phyloP scores from a whole-genome alignment of 768 basidiomycete species.

The Phlebiopsis flavidoalba region DNA sequence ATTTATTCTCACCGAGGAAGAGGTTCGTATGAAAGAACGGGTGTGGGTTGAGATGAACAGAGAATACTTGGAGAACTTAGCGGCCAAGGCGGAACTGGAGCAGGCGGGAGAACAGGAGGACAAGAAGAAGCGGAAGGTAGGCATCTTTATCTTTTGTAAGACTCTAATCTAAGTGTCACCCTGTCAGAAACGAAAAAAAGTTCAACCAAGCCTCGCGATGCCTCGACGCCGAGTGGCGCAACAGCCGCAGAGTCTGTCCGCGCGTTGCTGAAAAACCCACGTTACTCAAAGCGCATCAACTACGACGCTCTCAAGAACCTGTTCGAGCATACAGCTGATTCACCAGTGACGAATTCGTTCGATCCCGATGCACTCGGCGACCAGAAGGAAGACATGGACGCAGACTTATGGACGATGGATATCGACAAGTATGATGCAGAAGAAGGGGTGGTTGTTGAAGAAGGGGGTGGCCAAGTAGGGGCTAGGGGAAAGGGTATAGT shows the following conservation, averaged over 20 bases:
- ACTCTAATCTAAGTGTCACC: constrained; percentile 7
- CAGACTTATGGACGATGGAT: constrained; percentile 51
- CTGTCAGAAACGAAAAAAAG: constrained; percentile 63
- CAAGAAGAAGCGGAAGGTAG: constrained; percentile 74
- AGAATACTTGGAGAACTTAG: constrained; percentile 85
- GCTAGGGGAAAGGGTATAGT: constrained; percentile 11
- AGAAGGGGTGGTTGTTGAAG: constrained; percentile 31
- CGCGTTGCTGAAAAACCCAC: constrained; percentile 74
- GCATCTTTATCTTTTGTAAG: constrained; percentile 31
- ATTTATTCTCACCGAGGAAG: constrained; percentile 73
- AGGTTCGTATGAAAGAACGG: constrained; percentile 81
- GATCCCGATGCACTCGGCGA: constrained; percentile 11
- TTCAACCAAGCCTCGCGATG: constrained; percentile 58
- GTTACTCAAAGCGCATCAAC: constrained; percentile 91
- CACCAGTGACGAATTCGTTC: constrained; percentile 12
- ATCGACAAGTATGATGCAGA: constrained; percentile 37
- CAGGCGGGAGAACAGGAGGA: constrained; percentile 27
- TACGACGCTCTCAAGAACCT: constrained; percentile 84
- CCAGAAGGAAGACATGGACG: constrained; percentile 43
- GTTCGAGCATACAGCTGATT: constrained; percentile 34
- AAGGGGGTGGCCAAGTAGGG: constrained; percentile 26
- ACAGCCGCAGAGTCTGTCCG: constrained; percentile 76
- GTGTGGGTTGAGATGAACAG: constrained; percentile 93
- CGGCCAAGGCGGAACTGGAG: constrained; percentile 65
- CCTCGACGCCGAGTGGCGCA: constrained; percentile 60